Evolutionary conservation across 129 eudicot genomes (phyloP), one percentile per base, ranked within the genome.

Genomic region (Flaveria ramosissima): DNA sequence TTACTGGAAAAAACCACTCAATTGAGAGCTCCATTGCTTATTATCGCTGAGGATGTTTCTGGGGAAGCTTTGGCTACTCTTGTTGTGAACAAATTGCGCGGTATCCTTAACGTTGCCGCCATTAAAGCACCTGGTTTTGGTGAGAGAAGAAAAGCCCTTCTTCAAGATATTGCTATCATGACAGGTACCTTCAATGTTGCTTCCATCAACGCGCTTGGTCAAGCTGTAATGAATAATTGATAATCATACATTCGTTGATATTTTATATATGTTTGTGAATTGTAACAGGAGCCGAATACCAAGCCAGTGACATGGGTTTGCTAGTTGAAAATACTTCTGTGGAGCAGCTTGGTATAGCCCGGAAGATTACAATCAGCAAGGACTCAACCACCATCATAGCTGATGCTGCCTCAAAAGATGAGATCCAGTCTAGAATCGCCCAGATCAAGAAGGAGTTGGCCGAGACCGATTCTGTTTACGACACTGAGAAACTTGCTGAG

Each of bases 391-490:
- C 98, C 46, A 83, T 93, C n/a, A 90, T 93, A 55, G 98, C 98
- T 12, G 98, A 93, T 83, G 93, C 97, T 48, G 98, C 93, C 61
- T 87, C 98, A 7, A 93, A 93, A 82, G 98, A 91, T 51, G 98
- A 93, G 85, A 78, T 93, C 1, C 98, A 93, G 76, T 76, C 98
- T 39, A 85, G 98, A 77, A 87, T 91, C 46, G 86, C 93, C 15
- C 98, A 93, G 68, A 83, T 93, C 60, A 93, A 93, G 42, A 90
- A 84, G 83, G 98, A 93, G 72, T 78, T 93, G 78, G 32, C 82
- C 0, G 97, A 89, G 86, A 90, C 98, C 0, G 98, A 93, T 62
- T 93, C 98, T 4, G 93, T 91, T 1, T 93, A 90, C 0, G 98
- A 93, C 80, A 60, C 96, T 4, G 90, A 90, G 85, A 93, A 93